Base-by-base conservation (phyloP, 192 early-diverging fungal species). In the Obelidium mucronatum region DNA sequence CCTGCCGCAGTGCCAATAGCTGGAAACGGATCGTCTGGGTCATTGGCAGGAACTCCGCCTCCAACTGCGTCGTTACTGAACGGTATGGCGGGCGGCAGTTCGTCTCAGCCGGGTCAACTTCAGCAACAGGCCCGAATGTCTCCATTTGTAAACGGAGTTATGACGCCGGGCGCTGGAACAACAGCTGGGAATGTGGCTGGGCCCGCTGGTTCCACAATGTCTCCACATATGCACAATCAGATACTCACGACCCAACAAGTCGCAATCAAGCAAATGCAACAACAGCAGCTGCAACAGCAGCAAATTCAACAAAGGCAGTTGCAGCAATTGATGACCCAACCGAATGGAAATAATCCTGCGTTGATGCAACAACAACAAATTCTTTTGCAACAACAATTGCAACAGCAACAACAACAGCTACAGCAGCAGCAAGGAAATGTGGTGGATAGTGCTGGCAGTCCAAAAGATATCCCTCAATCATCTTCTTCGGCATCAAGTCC, bases 201-300 rank as follows among this genome's bases (percentile, higher is more conserved):
- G 8, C 11, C 11, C 13, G 61, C 5, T 26, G 67, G 53, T 17
- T 15, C 15, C 8, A 15, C 26, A 8, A 35, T 42, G 61, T 64
- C 61, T 2, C 61, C 61, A 13, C 35, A 19, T 17, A 64, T 39
- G 31, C 61, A 64, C 35, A 64, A 64, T 13, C 31, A 64, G 24
- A 22, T 52, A 44, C 22, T 69, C 6, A 31, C 4, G 44, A 40
- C 56, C 11, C 40, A 42, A 44, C 67, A 69, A 35, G 17, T 35
- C 4, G 44, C 53, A 17, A 51, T 54, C 44, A 51, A 52, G 53
- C 53, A 69, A 28, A 28, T 35, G 59, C 70, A 73, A 35, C 70
- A 73, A 35, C 70, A 62, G 37, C 56, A 73, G 11, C 2, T 26
- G 28, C 70, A 73, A 17, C 70, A 73, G 40, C 70, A 54, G 51